These are phyloP conservation scores for Penicillium atrosanguineum DNA, from an alignment of 495 filamentous ascomycete genomes.

Conservation along the genomic window DNA sequence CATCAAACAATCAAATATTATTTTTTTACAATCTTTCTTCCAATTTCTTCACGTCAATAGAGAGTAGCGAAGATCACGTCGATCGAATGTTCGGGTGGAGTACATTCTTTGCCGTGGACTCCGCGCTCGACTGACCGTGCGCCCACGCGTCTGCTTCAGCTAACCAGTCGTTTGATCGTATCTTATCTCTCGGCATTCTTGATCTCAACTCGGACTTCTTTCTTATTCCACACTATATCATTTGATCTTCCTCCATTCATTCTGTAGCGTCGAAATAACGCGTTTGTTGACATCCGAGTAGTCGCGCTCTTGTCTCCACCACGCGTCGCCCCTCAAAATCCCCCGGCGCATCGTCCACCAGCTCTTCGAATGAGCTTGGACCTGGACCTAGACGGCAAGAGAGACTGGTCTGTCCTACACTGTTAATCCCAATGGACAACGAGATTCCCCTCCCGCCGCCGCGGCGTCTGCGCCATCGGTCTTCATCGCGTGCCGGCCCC, in stretches of 20 bases:
- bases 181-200: constrained; percentile 26
- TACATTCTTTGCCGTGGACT: constrained; percentile 13
- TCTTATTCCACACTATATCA: background rate
- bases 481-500: constrained; percentile 20
- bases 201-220: background rate
- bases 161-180: constrained; percentile 18
- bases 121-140: constrained; percentile 28
- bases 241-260: background rate
- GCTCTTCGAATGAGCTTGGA: constrained; percentile 2
- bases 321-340: constrained; percentile 16
- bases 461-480: constrained; percentile 41
- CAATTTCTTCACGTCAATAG: background rate
- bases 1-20: background rate
- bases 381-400: background rate
- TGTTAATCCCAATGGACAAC: constrained; percentile 33
- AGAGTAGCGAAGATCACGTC: constrained; percentile 19
- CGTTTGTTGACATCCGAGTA: constrained; percentile 19
- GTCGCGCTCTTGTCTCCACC: constrained; percentile 11
- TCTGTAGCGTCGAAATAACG: constrained; percentile 6
- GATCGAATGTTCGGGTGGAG: constrained; percentile 26
- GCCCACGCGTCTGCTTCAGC: constrained; percentile 18
- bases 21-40: background rate
- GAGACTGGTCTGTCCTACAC: background rate
- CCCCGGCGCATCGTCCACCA: constrained; percentile 5
- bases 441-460: constrained; percentile 46